These are phyloP conservation scores for Phylloporus rhodoxanthus DNA, from an alignment of 768 basidiomycete species.

Conservation along the genomic window DNA sequence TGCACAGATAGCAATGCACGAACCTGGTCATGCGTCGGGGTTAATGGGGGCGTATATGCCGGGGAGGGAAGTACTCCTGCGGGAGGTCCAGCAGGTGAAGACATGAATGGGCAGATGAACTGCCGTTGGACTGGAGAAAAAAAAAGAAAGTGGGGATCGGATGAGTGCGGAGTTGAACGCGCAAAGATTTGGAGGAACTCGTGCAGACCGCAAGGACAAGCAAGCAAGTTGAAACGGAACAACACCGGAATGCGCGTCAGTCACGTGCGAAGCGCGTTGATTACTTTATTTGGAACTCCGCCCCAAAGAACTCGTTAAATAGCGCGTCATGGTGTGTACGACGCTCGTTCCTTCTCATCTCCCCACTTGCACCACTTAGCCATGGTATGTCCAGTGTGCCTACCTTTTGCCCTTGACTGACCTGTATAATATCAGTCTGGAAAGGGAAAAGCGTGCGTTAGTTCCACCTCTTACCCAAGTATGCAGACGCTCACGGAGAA, in stretches of 20 bases:
- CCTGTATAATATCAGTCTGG: slow-evolving; percentile 36
- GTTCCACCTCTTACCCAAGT: slow-evolving; percentile 1
- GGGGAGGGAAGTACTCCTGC: slow-evolving; percentile 32
- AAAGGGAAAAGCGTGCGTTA: slow-evolving; percentile 48
- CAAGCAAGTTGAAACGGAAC: slow-evolving; percentile 6
- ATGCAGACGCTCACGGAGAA: not conserved
- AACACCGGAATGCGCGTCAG: slow-evolving; percentile 17
- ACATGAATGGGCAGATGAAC: slow-evolving; percentile 31
- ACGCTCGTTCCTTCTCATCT: slow-evolving; percentile 16
- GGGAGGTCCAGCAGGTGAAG: slow-evolving; percentile 30
- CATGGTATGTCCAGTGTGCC: slow-evolving; percentile 29
- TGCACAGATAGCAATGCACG: slow-evolving; percentile 23
- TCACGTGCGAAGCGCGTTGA: slow-evolving; percentile 35
- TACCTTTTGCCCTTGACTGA: slow-evolving; percentile 6
- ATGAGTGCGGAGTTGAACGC: slow-evolving; percentile 12
- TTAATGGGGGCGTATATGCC: slow-evolving; percentile 38
- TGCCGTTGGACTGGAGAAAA: slow-evolving; percentile 15
- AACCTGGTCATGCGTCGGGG: slow-evolving; percentile 70
- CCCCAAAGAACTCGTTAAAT: slow-evolving; percentile 28
- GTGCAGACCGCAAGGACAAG: slow-evolving; percentile 27
- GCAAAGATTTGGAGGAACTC: slow-evolving; percentile 24
- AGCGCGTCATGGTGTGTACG: slow-evolving; percentile 17
- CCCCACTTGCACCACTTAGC: slow-evolving; percentile 8
- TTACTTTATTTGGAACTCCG: slow-evolving; percentile 27
- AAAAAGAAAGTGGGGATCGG: slow-evolving; percentile 10